A percentile compares a stretch with the other conserved stretches of the same genome.
phyloP scores from a whole-genome alignment of 163 green algal genomes.

The Chloromonas sp. region DNA sequence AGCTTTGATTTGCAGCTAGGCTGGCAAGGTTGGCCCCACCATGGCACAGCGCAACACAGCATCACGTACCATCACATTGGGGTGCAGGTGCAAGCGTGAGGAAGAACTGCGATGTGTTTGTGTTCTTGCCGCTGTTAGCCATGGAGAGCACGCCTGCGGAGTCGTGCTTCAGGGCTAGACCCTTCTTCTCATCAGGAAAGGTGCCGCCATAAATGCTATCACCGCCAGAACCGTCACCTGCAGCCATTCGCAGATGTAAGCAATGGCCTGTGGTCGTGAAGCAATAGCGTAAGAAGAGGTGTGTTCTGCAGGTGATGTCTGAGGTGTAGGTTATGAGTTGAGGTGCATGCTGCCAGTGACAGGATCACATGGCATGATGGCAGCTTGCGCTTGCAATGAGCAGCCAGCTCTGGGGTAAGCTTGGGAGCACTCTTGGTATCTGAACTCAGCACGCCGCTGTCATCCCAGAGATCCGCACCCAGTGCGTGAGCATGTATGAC shows the following conservation, averaged over 20 bases:
- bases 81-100: slow-evolving; percentile 65
- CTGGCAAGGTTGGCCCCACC: background rate
- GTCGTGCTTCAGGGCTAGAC: slow-evolving; percentile 64
- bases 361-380: no score
- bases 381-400: no score
- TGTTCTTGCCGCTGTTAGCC: slow-evolving; percentile 70
- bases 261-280: no score
- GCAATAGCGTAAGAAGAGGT: no score
- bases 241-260: background rate
- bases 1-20: background rate
- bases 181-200: slow-evolving; percentile 82
- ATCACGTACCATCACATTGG: slow-evolving; percentile 50
- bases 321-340: no score
- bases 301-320: no score
- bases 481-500: no score
- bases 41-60: background rate
- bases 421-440: no score
- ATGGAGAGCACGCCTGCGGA: slow-evolving; percentile 58
- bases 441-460: no score
- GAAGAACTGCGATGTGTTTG: slow-evolving; percentile 79
- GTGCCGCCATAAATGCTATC: slow-evolving; percentile 73
- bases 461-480: no score
- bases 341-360: no score
- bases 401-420: no score
- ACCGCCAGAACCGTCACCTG: slow-evolving; percentile 63